Conservation (phyloP, 768 basidiomycete species). For the Suillus fuscotomentosus region DNA sequence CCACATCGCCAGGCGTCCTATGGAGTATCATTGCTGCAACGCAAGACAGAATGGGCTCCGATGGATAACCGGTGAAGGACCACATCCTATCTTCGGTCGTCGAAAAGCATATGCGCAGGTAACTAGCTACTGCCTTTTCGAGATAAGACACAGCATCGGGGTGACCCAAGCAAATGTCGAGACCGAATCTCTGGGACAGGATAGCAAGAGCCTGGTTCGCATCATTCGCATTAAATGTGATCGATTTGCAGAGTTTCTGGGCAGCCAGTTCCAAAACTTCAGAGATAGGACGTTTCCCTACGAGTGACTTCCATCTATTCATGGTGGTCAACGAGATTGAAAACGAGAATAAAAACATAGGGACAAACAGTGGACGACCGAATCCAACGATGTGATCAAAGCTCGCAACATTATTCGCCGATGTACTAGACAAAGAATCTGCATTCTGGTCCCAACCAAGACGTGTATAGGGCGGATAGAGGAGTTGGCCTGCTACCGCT, state of each 20-base stretch:
- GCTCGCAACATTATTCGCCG: not conserved
- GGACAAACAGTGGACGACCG: not conserved
- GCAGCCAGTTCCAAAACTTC: not conserved
- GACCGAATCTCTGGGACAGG: constrained; percentile 11
- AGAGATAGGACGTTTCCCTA: not conserved
- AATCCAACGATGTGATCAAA: constrained; percentile 1
- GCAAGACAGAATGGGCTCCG: constrained; percentile 17
- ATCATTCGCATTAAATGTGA: not conserved
- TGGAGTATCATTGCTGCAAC: not conserved
- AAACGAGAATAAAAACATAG: not conserved
- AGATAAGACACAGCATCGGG: constrained; percentile 2
- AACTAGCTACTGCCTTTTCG: constrained; percentile 9
- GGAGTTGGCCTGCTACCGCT: not conserved
- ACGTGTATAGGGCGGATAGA: constrained; percentile 1
- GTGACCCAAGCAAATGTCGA: constrained; percentile 6
- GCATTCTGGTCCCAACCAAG: constrained; percentile 11
- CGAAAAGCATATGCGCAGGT: constrained; percentile 12
- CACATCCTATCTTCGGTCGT: constrained; percentile 10
- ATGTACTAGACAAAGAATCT: not conserved
- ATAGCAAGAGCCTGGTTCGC: constrained; percentile 6
- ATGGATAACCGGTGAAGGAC: constrained; percentile 15
- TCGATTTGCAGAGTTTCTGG: not conserved
- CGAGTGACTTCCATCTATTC: not conserved
- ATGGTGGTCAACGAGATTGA: not conserved
- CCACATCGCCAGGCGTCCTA: not conserved